Conservation (phyloP, 106 monocot genomes). For the Allium cepa region DNA sequence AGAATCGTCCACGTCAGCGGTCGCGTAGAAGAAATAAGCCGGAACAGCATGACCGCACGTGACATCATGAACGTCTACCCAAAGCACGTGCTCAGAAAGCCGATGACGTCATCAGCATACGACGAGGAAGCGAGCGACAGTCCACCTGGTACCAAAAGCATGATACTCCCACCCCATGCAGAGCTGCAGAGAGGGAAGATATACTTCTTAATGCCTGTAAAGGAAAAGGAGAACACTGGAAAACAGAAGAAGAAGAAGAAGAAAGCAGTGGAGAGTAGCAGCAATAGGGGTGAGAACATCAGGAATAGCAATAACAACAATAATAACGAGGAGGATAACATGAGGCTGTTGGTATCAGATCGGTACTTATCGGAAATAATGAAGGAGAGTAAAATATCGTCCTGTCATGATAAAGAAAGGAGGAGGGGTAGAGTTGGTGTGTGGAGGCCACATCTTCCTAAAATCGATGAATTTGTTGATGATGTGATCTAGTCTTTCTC, state of each 20-base stretch:
- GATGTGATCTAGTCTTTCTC: background rate
- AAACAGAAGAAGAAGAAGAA: slow-evolving; percentile 6
- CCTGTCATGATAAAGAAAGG: slow-evolving; percentile 20
- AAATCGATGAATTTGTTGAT: slow-evolving; percentile 56
- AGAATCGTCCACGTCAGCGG: slow-evolving; percentile 88
- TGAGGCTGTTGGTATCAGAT: slow-evolving; percentile 39
- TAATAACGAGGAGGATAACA: slow-evolving; percentile 6
- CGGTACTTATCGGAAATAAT: slow-evolving; percentile 42
- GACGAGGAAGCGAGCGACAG: slow-evolving; percentile 10
- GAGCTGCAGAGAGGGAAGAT: slow-evolving; percentile 85
- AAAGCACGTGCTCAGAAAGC: slow-evolving; percentile 77
- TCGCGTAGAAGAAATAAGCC: slow-evolving; percentile 78
- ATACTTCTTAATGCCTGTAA: slow-evolving; percentile 74
- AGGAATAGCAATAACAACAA: background rate
- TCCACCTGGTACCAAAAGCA: background rate
- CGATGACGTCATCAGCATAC: slow-evolving; percentile 19
- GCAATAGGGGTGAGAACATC: slow-evolving; percentile 1
- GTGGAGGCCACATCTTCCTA: slow-evolving; percentile 86
- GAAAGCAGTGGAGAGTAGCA: slow-evolving; percentile 19
- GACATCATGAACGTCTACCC: slow-evolving; percentile 73
- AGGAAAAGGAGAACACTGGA: too few relatives aligned
- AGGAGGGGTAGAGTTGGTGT: slow-evolving; percentile 60
- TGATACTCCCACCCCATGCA: slow-evolving; percentile 53
- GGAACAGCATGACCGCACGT: slow-evolving; percentile 31
- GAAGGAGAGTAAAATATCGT: slow-evolving; percentile 44